Evolutionary conservation across 306 rosid species (phyloP), one percentile per base, ranked within the genome.

Genomic region (Macrotyloma uniflorum): DNA sequence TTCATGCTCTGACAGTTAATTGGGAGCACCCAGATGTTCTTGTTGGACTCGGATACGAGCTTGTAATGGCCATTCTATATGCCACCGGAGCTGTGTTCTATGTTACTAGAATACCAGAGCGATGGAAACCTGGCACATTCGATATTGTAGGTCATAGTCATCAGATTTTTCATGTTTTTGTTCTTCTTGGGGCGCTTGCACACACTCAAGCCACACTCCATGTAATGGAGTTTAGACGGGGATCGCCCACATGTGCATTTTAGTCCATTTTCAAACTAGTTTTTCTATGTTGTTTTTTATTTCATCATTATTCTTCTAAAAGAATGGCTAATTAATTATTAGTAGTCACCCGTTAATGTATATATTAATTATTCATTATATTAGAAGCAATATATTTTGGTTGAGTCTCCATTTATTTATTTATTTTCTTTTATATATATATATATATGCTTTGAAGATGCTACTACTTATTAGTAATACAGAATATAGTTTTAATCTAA

Each of bases 81-180:
- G 98, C 84, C 42, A 79, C 80, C 6, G 98, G 99, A 45, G 95
- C 86, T 62, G 87, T 79, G 5, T 88, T 92, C 83, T 95, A 95
- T 32, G 83, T 93, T 2, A 79, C 84, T 59, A 80, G 99, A 74
- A 81, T 95, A 61, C 99, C 97, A 1, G 96, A 95, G 68, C 53
- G 86, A 79, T 93, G 97, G 98, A 90, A 89, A 82, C 99, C 97
- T 0, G 99, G 97, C 67, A 85, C 88, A 16, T 95, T 95, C 4
- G 98, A 95, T 75, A 82, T 95, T 83, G 97, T 96, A 11, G 96
- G 98, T 16, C 99, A 95, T 49, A 95, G 98, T 87, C 99, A 95
- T 76, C 99, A 95, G 90, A 84, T 95, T 23, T 95, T 95, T 80
- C 98, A 95, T 58, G 82, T 87, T 40, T 89, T 95, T 75, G 98